Base-by-base conservation (phyloP, 257 asterid genomes). In the Marsdenia floribunda region DNA sequence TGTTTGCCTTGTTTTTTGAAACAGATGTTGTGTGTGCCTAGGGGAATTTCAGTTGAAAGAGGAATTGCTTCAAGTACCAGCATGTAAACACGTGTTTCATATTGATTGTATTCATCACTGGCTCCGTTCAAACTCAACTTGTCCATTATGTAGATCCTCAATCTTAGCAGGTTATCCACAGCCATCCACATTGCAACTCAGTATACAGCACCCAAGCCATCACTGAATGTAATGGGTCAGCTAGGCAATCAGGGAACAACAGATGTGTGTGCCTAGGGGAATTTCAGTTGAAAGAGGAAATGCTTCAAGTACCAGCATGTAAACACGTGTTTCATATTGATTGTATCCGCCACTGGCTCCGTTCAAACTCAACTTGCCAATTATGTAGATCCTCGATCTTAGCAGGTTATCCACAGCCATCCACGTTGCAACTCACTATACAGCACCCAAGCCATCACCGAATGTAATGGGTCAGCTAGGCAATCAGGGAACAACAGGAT, bases 211-310 rank as follows among this genome's bases (percentile, higher is more conserved):
- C 44, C 60, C 46, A 47, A 49, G 22, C 44, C 18, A 49, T 70
- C 14, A 15, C 73, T 52, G 47, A 70, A 47, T 29, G 33, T 68
- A 44, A 68, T 68, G 57, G 53, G 19, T 68, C 57, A 22, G 21
- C 73, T 16, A 26, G 19, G 69, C 3, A 14, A 15, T 33, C 19
- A 35, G 24, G 47, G 47, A 64, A 16, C 46, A 37, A 1, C 87
- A 92, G 97, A 83, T 92, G 97, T 54, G 94, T 92, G 54, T 92
- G 97, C 75, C 82, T 92, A 78, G 97, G 97, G 77, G 96, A 92
- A 57, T 92, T 84, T 54, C 90, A 86, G 82, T 16, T 80, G 80
- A 79, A 86, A 72, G 96, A 88, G 71, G 95, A 88, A 81, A 46
- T 92, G 77, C 83, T 87, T 54, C 86, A 88, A 77, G 86, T 92